Evolutionary conservation across 2,329 filamentous ascomycete genomes (phyloP).

Genomic region (Colletotrichum liriopes): DNA sequence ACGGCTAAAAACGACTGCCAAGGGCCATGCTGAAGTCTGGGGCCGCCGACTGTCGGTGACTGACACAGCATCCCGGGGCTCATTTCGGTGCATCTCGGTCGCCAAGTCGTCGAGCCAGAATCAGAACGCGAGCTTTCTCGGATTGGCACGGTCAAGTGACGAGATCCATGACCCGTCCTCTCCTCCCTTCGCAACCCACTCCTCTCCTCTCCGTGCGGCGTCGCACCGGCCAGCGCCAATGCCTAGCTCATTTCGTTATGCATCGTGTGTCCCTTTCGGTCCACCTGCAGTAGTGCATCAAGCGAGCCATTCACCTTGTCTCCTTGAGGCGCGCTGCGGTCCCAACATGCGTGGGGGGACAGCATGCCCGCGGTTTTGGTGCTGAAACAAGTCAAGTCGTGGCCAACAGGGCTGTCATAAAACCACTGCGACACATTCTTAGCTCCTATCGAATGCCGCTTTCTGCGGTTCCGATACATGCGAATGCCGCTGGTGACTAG

Average conservation of each 20-base stretch:
- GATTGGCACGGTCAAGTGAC: conserved; percentile 35
- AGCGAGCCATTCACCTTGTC: conserved; percentile 38
- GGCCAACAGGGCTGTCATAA: conserved; percentile 35
- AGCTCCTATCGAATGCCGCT: conserved; percentile 21
- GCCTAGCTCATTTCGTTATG: conserved; percentile 27
- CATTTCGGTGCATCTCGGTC: conserved; percentile 41
- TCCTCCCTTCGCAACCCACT: conserved; percentile 12
- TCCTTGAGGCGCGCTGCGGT: neutral
- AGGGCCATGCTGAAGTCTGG: conserved; percentile 20
- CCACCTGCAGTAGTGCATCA: conserved; percentile 39
- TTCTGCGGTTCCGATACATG: conserved; percentile 5
- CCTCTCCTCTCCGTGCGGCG: conserved; percentile 10
- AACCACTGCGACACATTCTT: conserved; percentile 27
- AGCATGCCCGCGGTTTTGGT: conserved; percentile 8
- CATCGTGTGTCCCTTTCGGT: conserved; percentile 19
- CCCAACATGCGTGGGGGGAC: conserved; percentile 31
- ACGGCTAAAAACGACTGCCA: conserved; percentile 11
- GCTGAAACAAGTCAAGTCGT: conserved; percentile 38
- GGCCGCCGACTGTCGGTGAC: conserved; percentile 41
- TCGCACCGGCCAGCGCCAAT: conserved; percentile 18
- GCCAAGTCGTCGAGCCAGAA: conserved; percentile 36
- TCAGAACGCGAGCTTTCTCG: conserved; percentile 17
- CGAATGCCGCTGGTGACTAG: conserved; percentile 22
- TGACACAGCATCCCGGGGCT: conserved; percentile 33
- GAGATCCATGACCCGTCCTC: conserved; percentile 29